Evolutionary conservation across 441 rosid species (phyloP).

Genomic region (Bruguiera hainesii): DNA sequence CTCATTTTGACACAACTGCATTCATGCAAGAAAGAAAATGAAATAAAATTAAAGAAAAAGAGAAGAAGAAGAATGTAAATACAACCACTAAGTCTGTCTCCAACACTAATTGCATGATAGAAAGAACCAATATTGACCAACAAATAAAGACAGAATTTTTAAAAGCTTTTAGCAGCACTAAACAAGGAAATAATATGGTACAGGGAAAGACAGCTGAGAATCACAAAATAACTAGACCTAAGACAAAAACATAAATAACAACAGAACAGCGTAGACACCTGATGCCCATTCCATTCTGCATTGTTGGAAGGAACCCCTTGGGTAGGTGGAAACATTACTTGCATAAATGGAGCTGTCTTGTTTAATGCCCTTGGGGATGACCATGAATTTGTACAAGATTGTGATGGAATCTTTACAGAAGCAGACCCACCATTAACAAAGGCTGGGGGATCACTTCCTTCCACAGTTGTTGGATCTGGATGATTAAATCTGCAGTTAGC

Average conservation of each 20-base stretch:
- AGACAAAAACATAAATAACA: not conserved
- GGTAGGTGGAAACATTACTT: conserved; percentile 52
- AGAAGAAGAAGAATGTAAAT: too few relatives aligned
- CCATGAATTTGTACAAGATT: conserved; percentile 52
- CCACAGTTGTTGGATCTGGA: conserved; percentile 73
- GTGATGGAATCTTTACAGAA: conserved; percentile 43
- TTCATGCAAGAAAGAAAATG: not conserved
- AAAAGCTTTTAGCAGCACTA: not conserved
- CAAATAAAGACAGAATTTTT: too few relatives aligned
- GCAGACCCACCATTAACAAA: conserved; percentile 54
- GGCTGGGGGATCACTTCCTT: conserved; percentile 45
- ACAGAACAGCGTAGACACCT: conserved; percentile 38
- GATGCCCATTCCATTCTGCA: conserved; percentile 79
- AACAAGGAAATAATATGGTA: not conserved
- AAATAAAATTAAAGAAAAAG: too few relatives aligned
- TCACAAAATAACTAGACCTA: not conserved
- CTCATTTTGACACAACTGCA: not conserved
- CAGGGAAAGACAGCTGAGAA: not conserved
- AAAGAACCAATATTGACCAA: too few relatives aligned
- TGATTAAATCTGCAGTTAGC: conserved; percentile 81
- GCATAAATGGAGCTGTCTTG: conserved; percentile 51
- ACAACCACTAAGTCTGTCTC: too few relatives aligned
- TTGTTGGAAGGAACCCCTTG: conserved; percentile 52
- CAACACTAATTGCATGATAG: too few relatives aligned
- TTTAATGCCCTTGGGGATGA: conserved; percentile 55